Evolutionary conservation across 805 yeast genomes (phyloP).

Genomic region (Sporopachydermia lactativora): DNA sequence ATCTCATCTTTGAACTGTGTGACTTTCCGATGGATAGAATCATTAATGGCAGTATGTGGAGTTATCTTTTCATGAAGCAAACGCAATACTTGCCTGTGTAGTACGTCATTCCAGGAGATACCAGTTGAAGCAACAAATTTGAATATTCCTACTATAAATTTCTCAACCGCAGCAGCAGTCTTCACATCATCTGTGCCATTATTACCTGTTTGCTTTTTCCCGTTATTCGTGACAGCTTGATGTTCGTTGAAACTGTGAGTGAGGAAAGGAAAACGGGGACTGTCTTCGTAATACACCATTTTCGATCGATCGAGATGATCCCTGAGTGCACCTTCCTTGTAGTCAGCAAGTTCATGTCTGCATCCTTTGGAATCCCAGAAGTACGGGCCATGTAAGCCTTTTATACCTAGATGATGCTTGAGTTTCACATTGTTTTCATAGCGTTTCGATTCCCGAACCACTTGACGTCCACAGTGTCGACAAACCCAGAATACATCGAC

Average conservation of each 20-base stretch:
- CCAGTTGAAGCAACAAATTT: not conserved
- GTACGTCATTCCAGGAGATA: not conserved
- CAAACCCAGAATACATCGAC: conserved; percentile 3
- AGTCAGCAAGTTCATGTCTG: not conserved
- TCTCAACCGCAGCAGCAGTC: not conserved
- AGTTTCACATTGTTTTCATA: conserved; percentile 3
- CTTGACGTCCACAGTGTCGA: conserved; percentile 2
- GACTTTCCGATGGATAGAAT: not conserved
- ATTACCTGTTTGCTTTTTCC: too few relatives aligned
- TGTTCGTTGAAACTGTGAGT: too few relatives aligned
- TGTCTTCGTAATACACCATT: conserved; percentile 2
- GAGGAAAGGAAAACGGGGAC: conserved; percentile 2
- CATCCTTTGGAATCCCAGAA: conserved; percentile 2
- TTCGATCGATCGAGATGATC: not conserved
- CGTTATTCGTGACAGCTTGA: too few relatives aligned
- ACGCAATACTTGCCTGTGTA: not conserved
- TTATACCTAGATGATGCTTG: not conserved
- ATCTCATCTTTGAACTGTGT: not conserved
- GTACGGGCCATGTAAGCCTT: conserved; percentile 2
- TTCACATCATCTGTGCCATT: not conserved
- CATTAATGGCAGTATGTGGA: not conserved
- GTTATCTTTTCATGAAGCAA: not conserved
- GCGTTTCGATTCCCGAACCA: not conserved
- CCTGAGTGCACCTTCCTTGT: not conserved
- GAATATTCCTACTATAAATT: not conserved